Evolutionary conservation across 1,284 basidiomycete genomes (phyloP).

Genomic region (Mycosarcoma mackinlayi): DNA sequence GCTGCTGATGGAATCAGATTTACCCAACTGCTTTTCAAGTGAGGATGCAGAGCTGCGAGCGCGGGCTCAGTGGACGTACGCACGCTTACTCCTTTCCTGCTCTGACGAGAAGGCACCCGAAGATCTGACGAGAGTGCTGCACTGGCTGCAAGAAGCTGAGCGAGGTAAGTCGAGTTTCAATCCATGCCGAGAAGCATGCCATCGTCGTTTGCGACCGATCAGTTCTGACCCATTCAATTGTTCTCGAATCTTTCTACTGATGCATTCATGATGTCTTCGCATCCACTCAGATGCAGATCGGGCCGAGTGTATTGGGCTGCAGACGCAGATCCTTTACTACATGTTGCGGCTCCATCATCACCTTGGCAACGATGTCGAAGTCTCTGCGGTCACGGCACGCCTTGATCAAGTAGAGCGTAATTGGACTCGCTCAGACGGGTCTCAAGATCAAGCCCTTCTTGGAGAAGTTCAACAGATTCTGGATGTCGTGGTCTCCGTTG

Average conservation of each 20-base stretch:
- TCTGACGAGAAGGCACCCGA: conserved; percentile 13
- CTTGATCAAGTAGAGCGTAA: conserved; percentile 17
- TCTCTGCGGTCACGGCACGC: conserved; percentile 4
- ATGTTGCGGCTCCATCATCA: conserved; percentile 42
- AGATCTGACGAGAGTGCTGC: conserved; percentile 17
- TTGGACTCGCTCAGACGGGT: conserved; percentile 16
- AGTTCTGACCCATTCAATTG: background rate
- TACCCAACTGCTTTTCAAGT: conserved; percentile 26
- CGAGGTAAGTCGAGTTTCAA: conserved; percentile 20
- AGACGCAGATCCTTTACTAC: conserved; percentile 51
- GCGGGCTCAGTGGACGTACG: conserved; percentile 39
- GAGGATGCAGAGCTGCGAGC: conserved; percentile 34
- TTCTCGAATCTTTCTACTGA: background rate
- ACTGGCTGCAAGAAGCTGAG: conserved; percentile 35
- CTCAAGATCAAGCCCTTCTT: conserved; percentile 15
- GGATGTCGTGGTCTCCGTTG: conserved; percentile 35
- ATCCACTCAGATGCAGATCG: conserved; percentile 19
- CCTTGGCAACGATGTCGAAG: conserved; percentile 11
- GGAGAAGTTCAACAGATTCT: conserved; percentile 22
- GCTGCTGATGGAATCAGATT: conserved; percentile 27
- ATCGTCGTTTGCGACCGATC: background rate
- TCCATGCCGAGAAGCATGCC: background rate
- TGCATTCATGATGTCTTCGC: background rate
- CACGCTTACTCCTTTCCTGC: conserved; percentile 34
- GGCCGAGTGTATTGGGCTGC: conserved; percentile 33